Base-by-base conservation (phyloP, 2,329 filamentous ascomycete genomes). In the Verticillium longisporum region DNA sequence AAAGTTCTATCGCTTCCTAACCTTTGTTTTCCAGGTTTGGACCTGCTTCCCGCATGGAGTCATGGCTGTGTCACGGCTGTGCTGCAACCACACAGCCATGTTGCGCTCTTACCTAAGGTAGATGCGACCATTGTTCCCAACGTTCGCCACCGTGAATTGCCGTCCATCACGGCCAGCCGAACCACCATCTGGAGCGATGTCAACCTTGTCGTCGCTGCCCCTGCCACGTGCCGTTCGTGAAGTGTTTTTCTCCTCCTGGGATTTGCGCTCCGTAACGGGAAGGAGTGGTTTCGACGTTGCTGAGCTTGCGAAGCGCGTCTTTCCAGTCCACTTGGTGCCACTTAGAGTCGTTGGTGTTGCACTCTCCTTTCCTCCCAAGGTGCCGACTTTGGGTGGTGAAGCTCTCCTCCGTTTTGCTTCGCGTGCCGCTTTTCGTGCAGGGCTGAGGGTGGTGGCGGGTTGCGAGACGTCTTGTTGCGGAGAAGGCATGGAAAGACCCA, bases 81-180 rank as follows among this genome's bases (percentile, higher is more conserved):
- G n/a, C 18, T 18, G 45, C 45, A 31, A 7, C 13, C 45, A 10
- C 45, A 2, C 6, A 31, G 5, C 4, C 5, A 53, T 21, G 6
- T 10, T 11, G 18, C 10, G 45, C n/a, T 15, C 41, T 38, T 85
- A 93, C 89, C 89, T 90, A 66, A 94, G 73, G 74, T 92, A 94
- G 73, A 94, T 91, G 71, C 88, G 87, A 45, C 90, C 90, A 74
- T 92, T 92, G 71, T 92, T 90, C 31, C 90, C 90, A 62, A 94
- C 90, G 73, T 92, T 93, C 58, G 88, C 86, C 60, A 94, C 90
- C 2, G 89, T 87, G 71, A 94, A 93, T 69, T 91, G 87, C 60
- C 88, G 83, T 57, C 86, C 88, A 71, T 88, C 85, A 62, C 87
- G 82, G 37, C 84, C 82, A 60, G 80, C 83, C 56, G 86, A 84